phyloP scores from a whole-genome alignment of 345 rosid species.

The Balakata baccata region DNA sequence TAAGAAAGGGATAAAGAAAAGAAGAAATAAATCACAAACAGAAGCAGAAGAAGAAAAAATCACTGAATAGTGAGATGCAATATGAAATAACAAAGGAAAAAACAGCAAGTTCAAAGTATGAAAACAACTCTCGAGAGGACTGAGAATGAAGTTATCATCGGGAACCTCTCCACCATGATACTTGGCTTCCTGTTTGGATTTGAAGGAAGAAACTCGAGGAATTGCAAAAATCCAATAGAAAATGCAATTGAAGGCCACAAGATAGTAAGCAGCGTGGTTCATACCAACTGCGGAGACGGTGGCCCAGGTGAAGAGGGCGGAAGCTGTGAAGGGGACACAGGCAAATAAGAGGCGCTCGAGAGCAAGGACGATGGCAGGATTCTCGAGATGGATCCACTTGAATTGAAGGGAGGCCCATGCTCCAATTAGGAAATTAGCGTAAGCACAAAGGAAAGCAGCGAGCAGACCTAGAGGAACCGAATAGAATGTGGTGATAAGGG shows the following conservation, averaged over 20 bases:
- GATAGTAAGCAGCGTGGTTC: conserved; percentile 77
- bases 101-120: conserved; percentile 78
- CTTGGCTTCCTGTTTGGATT: conserved; percentile 70
- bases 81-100: conserved; percentile 74
- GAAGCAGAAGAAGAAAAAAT: conserved; percentile 68
- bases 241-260: conserved; percentile 67
- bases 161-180: conserved; percentile 95
- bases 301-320: conserved; percentile 91
- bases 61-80: conserved; percentile 81
- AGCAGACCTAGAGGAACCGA: conserved; percentile 61
- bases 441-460: conserved; percentile 71
- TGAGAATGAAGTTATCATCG: conserved; percentile 72
- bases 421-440: conserved; percentile 76
- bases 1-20: conserved; percentile 84
- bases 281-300: conserved; percentile 88
- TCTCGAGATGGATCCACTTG: conserved; percentile 92
- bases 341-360: conserved; percentile 89
- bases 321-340: conserved; percentile 72
- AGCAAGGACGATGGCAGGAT: conserved; percentile 80
- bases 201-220: conserved; percentile 84
- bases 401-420: conserved; percentile 96
- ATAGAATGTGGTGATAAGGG: conserved; percentile 54
- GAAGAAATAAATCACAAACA: conserved; percentile 65
- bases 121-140: conserved; percentile 75
- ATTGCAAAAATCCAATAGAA: conserved; percentile 90